These are phyloP conservation scores for Leptoxyphium fumago DNA, from an alignment of 2,329 filamentous ascomycete species.

Conservation along the genomic window DNA sequence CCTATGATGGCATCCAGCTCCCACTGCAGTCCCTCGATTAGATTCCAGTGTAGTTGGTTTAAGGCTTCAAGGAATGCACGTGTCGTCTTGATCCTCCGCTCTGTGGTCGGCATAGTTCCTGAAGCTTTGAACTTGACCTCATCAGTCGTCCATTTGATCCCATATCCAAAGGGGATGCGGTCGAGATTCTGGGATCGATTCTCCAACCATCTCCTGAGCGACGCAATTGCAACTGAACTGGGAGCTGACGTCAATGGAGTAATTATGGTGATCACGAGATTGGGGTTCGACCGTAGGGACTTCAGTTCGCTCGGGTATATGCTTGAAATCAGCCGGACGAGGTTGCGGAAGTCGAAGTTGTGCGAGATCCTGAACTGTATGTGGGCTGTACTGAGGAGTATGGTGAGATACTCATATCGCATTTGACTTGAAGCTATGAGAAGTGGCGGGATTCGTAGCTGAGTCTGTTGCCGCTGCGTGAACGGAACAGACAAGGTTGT, in stretches of 20 bases:
- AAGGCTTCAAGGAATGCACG: neutral
- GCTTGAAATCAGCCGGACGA: constrained; percentile 9
- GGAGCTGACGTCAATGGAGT: constrained; percentile 4
- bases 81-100: neutral
- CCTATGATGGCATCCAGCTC: neutral
- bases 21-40: neutral
- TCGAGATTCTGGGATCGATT: constrained; percentile 10
- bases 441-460: constrained; percentile 8
- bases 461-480: constrained; percentile 1
- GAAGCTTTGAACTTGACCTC: neutral
- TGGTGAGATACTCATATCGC: constrained; percentile 13
- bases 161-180: constrained; percentile 13
- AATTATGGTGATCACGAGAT: constrained; percentile 7
- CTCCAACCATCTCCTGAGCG: constrained; percentile 11
- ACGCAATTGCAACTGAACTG: constrained; percentile 1
- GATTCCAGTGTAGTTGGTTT: neutral
- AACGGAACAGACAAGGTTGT: constrained; percentile 3
- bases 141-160: constrained; percentile 1
- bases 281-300: constrained; percentile 11
- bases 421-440: constrained; percentile 12
- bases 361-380: constrained; percentile 6
- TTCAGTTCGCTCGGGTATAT: constrained; percentile 17
- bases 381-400: constrained; percentile 12
- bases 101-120: neutral
- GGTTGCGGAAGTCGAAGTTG: constrained; percentile 15